phyloP scores from a whole-genome alignment of 805 yeast species.

The Komagataella phaffii region DNA sequence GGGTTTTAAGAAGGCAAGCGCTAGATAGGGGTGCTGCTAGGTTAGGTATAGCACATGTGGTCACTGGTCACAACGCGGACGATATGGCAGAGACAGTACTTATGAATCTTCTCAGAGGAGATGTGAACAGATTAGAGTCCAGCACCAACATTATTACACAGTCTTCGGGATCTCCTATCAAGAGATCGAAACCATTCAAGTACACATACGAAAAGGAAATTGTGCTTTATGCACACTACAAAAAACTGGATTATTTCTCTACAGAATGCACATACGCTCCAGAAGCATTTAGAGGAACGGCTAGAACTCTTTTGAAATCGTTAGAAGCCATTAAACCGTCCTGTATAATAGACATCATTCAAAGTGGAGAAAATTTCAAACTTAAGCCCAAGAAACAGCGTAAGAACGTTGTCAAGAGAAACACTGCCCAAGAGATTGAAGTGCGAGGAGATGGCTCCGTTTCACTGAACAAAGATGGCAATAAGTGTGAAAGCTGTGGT shows the following conservation, averaged over 20 bases:
- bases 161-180: slow-evolving; percentile 76
- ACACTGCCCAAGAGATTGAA: slow-evolving; percentile 28
- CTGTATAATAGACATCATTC: slow-evolving; percentile 86
- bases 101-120: slow-evolving; percentile 94
- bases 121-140: slow-evolving; percentile 79
- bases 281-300: slow-evolving; percentile 96
- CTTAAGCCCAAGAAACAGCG: slow-evolving; percentile 42
- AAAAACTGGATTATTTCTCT: slow-evolving; percentile 86
- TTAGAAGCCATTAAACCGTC: slow-evolving; percentile 85
- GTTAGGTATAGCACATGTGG: slow-evolving; percentile 76
- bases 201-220: slow-evolving; percentile 95
- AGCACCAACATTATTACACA: slow-evolving; percentile 80
- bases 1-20: slow-evolving; percentile 93
- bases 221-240: slow-evolving; percentile 93
- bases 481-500: slow-evolving; percentile 80
- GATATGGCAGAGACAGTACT: slow-evolving; percentile 98
- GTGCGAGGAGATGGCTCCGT: slow-evolving; percentile 53
- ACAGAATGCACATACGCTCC: slow-evolving; percentile 98
- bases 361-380: slow-evolving; percentile 80
- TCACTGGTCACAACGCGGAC: slow-evolving; percentile 98
- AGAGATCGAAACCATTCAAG: slow-evolving; percentile 91
- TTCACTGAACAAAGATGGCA: slow-evolving; percentile 41
- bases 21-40: slow-evolving; percentile 90
- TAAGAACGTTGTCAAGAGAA: slow-evolving; percentile 17
- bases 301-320: slow-evolving; percentile 82